Base-by-base conservation (phyloP, 2,329 filamentous ascomycete species). In the Fusarium verticillioides region DNA sequence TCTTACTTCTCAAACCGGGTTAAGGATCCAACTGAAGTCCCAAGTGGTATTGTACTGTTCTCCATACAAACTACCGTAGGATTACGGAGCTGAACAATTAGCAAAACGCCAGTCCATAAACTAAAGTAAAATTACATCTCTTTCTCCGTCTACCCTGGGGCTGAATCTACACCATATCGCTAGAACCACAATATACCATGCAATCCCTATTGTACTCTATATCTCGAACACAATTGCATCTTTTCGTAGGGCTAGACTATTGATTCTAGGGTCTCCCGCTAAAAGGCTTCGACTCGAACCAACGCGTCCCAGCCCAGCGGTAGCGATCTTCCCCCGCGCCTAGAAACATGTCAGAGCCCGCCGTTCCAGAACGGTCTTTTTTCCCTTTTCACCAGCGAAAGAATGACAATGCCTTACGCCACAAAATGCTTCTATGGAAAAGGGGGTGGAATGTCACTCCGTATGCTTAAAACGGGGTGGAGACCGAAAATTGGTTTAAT, bases 391-490 rank as follows among this genome's bases (percentile, higher is more conserved):
- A 43, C 26, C 4, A 30, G 9, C 18, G 6, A 28, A 30, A 12
- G 5, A 37, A 21, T 18, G 47, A 19, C 37, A 58, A 63, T 46
- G 34, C 54, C 28, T 47, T 34, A 37, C 65, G 65, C 66, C 66
- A 69, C 60, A 57, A 42, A 49, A 32, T 65, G 28, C 40, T 56
- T 42, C 10, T 34, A 23, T 21, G n/a, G 34, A 53, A 40, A 50
- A 59, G 65, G 46, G 63, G 44, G 63, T 68, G 39, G 50, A 26
- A 47, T 60, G 54, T 28, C 37, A 59, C 30, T 59, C 47, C 7
- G 26, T 65, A 73, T 73, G 36, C 62, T 53, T 74, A 23, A 74
- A 73, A 63, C 66, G 70, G 70, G 70, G 70, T 28, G 11, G 28
- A 54, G 23, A 44, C n/a, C 28, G 30, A 46, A 53, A 65, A 40